Percentiles rank a stretch among this genome's conserved stretches.
phyloP scores from a whole-genome alignment of 352 stramenopile species.

The Phytophthora kernoviae region DNA sequence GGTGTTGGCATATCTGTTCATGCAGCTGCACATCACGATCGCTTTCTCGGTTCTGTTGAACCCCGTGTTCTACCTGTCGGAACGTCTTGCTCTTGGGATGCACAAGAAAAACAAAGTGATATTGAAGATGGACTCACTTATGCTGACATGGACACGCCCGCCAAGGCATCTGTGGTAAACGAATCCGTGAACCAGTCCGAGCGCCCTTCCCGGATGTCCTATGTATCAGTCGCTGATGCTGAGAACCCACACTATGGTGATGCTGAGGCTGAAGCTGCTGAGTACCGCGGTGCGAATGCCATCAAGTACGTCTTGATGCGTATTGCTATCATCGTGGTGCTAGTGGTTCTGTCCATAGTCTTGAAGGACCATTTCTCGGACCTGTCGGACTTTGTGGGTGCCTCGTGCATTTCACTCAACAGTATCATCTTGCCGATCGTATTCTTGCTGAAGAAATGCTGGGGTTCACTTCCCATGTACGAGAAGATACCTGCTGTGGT shows the following conservation, averaged over 20 bases:
- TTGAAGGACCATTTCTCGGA: conserved; percentile 47
- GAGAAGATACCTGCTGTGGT: conserved; percentile 43
- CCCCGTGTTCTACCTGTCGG: conserved; percentile 47
- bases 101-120: conserved; percentile 44
- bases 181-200: conserved; percentile 33
- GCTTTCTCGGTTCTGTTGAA: conserved; percentile 45
- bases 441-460: conserved; percentile 59
- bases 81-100: conserved; percentile 54
- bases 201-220: conserved; percentile 27
- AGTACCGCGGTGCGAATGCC: conserved; percentile 39
- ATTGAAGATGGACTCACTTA: conserved; percentile 37
- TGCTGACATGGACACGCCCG: conserved; percentile 18
- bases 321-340: conserved; percentile 43
- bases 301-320: conserved; percentile 54
- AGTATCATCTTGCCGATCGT: conserved; percentile 61
- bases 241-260: conserved; percentile 33
- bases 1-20: conserved; percentile 44
- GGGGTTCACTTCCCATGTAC: conserved; percentile 36
- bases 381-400: conserved; percentile 58
- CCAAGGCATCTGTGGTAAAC: conserved; percentile 29
- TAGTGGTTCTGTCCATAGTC: conserved; percentile 33
- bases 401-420: conserved; percentile 52
- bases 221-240: conserved; percentile 31
- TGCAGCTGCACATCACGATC: conserved; percentile 38
- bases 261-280: conserved; percentile 35